Conservation (phyloP, 1,284 basidiomycete genomes). For the Porodaedalea pini region DNA sequence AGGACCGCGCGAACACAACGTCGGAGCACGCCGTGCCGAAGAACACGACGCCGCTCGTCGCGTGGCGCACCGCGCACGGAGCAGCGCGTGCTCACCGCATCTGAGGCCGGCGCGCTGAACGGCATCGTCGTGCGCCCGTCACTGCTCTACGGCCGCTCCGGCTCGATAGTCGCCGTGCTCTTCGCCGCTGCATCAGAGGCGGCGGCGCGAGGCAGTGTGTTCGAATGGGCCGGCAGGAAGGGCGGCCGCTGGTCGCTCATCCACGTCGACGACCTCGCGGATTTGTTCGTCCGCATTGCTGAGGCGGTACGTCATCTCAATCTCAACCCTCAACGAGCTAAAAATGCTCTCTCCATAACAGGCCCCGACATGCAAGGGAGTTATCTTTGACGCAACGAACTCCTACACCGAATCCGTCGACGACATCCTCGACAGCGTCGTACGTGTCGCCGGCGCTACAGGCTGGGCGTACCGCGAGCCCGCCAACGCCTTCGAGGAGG, state of each 20-base stretch:
- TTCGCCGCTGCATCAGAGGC: conserved; percentile 35
- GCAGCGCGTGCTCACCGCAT: conserved; percentile 32
- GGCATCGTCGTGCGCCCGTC: conserved; percentile 51
- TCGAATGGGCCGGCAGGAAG: conserved; percentile 38
- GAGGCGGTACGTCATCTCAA: conserved; percentile 28
- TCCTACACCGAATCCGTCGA: conserved; percentile 42
- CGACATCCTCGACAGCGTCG: conserved; percentile 42
- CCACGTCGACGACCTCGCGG: conserved; percentile 51
- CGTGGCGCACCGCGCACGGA: conserved; percentile 39
- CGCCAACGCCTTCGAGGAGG: conserved; percentile 27
- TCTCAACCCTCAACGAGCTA: no score
- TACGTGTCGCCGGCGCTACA: conserved; percentile 38
- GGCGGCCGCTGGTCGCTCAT: conserved; percentile 42
- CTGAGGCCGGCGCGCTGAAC: conserved; percentile 32
- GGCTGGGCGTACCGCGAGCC: conserved; percentile 35
- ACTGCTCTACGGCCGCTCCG: conserved; percentile 46
- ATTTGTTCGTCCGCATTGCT: conserved; percentile 41
- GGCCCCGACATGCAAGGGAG: conserved; percentile 37
- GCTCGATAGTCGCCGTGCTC: conserved; percentile 36
- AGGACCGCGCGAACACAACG: conserved; percentile 33
- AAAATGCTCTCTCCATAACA: no score
- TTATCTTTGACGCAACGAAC: conserved; percentile 46
- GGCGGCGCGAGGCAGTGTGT: conserved; percentile 30
- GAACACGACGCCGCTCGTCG: conserved; percentile 30
- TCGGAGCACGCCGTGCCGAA: conserved; percentile 36